Conservation (phyloP, 805 yeast species). For the Candida schatavii region DNA sequence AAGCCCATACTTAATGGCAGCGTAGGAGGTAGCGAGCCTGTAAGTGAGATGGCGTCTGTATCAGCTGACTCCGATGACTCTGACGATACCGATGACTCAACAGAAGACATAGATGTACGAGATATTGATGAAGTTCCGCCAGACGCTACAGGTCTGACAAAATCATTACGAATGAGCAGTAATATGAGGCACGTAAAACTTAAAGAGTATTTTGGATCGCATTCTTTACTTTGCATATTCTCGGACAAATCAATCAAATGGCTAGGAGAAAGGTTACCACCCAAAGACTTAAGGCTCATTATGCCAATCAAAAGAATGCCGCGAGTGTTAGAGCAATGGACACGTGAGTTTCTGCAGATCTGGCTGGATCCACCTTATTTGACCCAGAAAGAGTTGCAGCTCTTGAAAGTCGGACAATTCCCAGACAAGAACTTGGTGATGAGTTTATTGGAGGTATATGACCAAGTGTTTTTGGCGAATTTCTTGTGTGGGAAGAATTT, state of each 20-base stretch:
- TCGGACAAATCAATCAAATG: conserved; percentile 34
- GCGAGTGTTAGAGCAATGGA: conserved; percentile 15
- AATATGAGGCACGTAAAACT: no score
- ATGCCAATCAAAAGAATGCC: conserved; percentile 31
- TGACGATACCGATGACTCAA: no score
- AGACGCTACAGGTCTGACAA: no score
- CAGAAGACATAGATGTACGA: no score
- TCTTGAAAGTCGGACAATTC: conserved; percentile 11
- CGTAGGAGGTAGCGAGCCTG: neutral
- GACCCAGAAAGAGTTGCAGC: neutral
- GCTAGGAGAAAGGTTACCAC: conserved; percentile 25
- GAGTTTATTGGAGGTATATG: conserved; percentile 28
- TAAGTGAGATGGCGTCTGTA: no score
- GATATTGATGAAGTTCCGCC: no score
- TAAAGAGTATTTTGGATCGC: conserved; percentile 30
- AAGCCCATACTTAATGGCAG: no score
- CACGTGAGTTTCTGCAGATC: conserved; percentile 15
- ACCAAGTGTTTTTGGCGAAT: conserved; percentile 18
- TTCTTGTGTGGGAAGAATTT: conserved; percentile 15
- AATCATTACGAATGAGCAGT: no score
- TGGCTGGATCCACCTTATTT: conserved; percentile 31
- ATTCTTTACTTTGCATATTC: conserved; percentile 30
- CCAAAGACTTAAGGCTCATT: conserved; percentile 16
- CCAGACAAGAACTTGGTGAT: conserved; percentile 20
- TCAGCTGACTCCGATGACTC: no score